Percentiles rank a stretch among this genome's conserved stretches.
Evolutionary conservation across 306 rosid species (phyloP).

Genomic region (Carpinus viminea): DNA sequence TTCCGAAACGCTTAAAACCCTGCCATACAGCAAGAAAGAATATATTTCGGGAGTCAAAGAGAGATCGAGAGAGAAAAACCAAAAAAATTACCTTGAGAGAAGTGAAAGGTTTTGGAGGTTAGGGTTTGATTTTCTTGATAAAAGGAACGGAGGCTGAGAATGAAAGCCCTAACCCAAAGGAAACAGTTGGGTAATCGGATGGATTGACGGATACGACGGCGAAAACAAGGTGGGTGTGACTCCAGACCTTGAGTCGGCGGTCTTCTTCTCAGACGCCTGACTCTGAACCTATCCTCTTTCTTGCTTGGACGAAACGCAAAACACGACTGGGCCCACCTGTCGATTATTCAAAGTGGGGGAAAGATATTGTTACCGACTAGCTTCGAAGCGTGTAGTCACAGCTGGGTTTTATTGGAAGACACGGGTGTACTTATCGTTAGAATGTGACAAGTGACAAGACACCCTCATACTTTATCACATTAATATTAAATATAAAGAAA

Average conservation of each 20-base stretch:
- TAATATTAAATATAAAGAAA: too few species aligned
- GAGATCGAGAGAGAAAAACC: neutral
- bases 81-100: neutral
- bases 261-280: neutral
- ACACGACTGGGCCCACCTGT: neutral
- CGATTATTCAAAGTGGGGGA: neutral
- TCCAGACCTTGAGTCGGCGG: slow-evolving; percentile 21
- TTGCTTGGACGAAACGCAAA: slow-evolving; percentile 33
- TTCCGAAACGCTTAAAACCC: neutral
- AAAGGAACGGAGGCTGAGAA: neutral
- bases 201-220: neutral
- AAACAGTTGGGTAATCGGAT: neutral
- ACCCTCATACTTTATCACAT: too few species aligned
- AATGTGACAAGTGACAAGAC: too few species aligned
- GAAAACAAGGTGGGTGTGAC: neutral
- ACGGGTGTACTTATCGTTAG: too few species aligned
- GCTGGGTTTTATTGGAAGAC: too few species aligned
- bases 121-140: neutral
- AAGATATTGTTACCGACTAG: slow-evolving; percentile 5
- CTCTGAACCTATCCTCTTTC: neutral
- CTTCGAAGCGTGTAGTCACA: too few species aligned
- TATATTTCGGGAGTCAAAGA: neutral
- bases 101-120: neutral
- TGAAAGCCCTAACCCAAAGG: slow-evolving; percentile 11
- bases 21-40: neutral